phyloP scores from a whole-genome alignment of 2,329 filamentous ascomycete genomes.

The Pseudocercospora macadamiae region DNA sequence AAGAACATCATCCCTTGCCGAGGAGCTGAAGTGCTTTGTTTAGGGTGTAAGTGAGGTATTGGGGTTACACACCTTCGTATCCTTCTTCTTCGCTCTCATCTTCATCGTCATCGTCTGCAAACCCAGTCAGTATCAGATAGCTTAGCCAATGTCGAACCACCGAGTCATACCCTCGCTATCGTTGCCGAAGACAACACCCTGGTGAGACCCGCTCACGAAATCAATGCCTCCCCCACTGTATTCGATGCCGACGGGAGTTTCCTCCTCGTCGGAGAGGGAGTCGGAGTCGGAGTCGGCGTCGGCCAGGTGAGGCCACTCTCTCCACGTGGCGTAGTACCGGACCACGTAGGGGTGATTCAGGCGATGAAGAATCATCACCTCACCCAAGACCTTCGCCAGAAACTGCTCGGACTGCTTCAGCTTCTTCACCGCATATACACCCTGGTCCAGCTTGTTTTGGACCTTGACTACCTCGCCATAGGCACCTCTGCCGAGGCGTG shows the following conservation, averaged over 20 bases:
- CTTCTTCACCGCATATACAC: slow-evolving; percentile 96
- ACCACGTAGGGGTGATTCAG: slow-evolving; percentile 88
- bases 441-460: slow-evolving; percentile 88
- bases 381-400: slow-evolving; percentile 79
- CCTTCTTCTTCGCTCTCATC: slow-evolving; percentile 42
- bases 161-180: slow-evolving; percentile 45
- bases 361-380: slow-evolving; percentile 86
- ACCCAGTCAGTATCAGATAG: slow-evolving; percentile 44
- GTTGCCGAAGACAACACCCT: slow-evolving; percentile 77
- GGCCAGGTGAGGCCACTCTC: too few relatives aligned
- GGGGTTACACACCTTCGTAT: slow-evolving; percentile 13
- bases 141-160: slow-evolving; percentile 57
- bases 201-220: slow-evolving; percentile 85
- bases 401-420: slow-evolving; percentile 75
- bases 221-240: slow-evolving; percentile 79
- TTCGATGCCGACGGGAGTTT: slow-evolving; percentile 63
- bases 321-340: slow-evolving; percentile 94
- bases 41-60: background rate
- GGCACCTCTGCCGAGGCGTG: slow-evolving; percentile 85
- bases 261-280: too few relatives aligned
- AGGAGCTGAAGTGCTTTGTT: background rate
- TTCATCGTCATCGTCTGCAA: slow-evolving; percentile 43
- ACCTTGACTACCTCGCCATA: slow-evolving; percentile 97
- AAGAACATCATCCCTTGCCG: too few relatives aligned
- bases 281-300: too few relatives aligned